Conservation (phyloP, 345 rosid species). For the Crucihimalaya himalaica region DNA sequence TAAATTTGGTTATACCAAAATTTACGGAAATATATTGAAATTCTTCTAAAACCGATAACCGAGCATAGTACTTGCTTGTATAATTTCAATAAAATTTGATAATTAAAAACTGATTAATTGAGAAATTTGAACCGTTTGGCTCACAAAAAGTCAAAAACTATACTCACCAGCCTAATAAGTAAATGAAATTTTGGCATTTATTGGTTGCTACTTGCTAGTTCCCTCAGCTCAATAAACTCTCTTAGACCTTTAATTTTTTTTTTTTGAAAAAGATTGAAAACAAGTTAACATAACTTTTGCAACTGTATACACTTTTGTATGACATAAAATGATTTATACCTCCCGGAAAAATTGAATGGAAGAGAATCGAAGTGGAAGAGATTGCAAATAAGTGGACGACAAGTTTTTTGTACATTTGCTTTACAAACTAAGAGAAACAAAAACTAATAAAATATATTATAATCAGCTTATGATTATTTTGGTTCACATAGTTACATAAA, state of each 20-base stretch:
- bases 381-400: conserved; percentile 66
- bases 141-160: too few species aligned
- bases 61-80: too few species aligned
- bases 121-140: too few species aligned
- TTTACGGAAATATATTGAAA: too few species aligned
- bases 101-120: too few species aligned
- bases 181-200: too few species aligned
- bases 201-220: too few species aligned
- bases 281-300: background rate
- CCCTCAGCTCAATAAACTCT: background rate
- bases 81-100: too few species aligned
- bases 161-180: too few species aligned
- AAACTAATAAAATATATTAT: background rate
- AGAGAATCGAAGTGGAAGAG: conserved; percentile 46
- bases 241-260: background rate
- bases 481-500: conserved; percentile 12
- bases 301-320: background rate
- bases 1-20: too few species aligned
- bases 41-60: too few species aligned
- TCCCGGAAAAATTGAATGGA: conserved; percentile 45
- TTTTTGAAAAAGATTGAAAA: background rate
- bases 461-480: background rate
- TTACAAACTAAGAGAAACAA: background rate
- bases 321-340: background rate
- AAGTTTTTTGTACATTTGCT: conserved; percentile 21